phyloP scores from a whole-genome alignment of 148 eudicot species.

The Pharnaceum exiguum region DNA sequence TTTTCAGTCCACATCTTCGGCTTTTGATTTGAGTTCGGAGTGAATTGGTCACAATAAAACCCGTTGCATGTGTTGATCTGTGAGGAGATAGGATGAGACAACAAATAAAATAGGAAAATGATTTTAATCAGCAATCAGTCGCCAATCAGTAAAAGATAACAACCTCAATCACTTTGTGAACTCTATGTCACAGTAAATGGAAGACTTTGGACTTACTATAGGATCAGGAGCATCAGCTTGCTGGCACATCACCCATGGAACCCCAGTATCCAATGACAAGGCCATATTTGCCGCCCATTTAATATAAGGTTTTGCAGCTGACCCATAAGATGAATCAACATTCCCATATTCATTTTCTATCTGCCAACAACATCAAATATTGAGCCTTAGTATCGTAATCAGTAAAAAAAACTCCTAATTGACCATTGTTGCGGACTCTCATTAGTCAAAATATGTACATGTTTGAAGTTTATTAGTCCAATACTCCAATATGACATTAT shows the following conservation, averaged over 20 bases:
- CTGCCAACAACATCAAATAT: constrained; percentile 25
- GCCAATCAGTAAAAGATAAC: not conserved
- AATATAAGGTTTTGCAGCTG: constrained; percentile 61
- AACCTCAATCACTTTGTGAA: too few species aligned
- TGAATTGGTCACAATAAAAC: constrained; percentile 89
- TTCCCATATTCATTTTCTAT: constrained; percentile 97
- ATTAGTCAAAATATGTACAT: constrained; percentile 12
- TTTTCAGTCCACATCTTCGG: constrained; percentile 98
- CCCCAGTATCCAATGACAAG: constrained; percentile 76
- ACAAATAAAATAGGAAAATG: not conserved
- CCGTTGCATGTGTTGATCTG: constrained; percentile 98
- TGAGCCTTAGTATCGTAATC: not conserved
- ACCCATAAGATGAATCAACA: constrained; percentile 49
- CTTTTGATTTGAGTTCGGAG: constrained; percentile 66
- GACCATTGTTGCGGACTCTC: constrained; percentile 5
- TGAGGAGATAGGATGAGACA: constrained; percentile 1
- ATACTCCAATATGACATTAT: not conserved
- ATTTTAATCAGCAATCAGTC: not conserved
- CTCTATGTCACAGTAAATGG: constrained; percentile 1
- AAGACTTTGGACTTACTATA: constrained; percentile 38
- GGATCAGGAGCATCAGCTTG: constrained; percentile 87
- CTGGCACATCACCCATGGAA: constrained; percentile 98
- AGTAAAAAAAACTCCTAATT: not conserved
- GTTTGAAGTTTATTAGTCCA: not conserved
- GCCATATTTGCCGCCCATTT: constrained; percentile 98